Evolutionary conservation across 495 filamentous ascomycete genomes (phyloP).

Genomic region (Aspergillus ellipticus): DNA sequence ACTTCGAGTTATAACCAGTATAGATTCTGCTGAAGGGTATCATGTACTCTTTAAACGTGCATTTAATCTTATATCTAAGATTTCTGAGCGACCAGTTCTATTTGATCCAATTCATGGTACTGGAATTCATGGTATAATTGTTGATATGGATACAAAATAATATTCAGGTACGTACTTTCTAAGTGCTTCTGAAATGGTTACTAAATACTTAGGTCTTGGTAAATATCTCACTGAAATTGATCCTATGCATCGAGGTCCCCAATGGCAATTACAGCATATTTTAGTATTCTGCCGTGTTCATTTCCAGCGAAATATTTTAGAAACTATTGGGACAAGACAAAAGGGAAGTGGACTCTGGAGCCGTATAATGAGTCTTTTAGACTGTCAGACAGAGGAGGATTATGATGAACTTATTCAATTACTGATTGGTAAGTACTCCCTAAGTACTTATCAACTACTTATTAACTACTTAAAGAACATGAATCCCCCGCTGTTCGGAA

Average conservation of each 20-base stretch:
- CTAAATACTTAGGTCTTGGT: constrained; percentile 2
- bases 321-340: not conserved
- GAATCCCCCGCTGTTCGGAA: constrained; percentile 1
- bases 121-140: constrained; percentile 11
- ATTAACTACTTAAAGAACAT: constrained; percentile 6
- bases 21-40: constrained; percentile 5
- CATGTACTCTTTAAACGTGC: constrained; percentile 6
- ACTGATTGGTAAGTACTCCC: constrained; percentile 5
- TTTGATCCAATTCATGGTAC: constrained; percentile 9
- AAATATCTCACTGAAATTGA: constrained; percentile 6
- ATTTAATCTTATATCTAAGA: constrained; percentile 1
- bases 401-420: constrained; percentile 5
- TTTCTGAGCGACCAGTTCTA: not conserved
- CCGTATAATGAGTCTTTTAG: constrained; percentile 7
- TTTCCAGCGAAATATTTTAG: constrained; percentile 3
- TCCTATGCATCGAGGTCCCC: not conserved
- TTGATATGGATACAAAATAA: constrained; percentile 7
- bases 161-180: constrained; percentile 6
- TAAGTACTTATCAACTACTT: not conserved
- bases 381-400: constrained; percentile 3
- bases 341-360: constrained; percentile 5
- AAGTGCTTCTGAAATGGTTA: no score
- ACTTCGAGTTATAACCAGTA: constrained; percentile 5
- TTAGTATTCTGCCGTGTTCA: constrained; percentile 5
- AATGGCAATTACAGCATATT: constrained; percentile 4